Evolutionary conservation across 345 rosid genomes (phyloP).

Genomic region (Rhodomyrtus tomentosa): DNA sequence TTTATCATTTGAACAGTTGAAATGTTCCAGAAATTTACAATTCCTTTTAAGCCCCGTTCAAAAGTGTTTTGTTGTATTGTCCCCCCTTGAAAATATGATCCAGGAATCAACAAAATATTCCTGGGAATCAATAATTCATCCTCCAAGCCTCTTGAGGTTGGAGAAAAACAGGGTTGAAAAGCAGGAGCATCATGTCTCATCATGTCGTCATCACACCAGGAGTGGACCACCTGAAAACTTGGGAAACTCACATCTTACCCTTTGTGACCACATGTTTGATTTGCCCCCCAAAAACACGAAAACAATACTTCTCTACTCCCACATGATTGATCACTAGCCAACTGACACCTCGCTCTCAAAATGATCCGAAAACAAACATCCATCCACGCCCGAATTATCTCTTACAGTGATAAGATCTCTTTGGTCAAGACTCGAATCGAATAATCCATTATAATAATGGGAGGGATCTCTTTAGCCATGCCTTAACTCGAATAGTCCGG

Average conservation of each 20-base stretch:
- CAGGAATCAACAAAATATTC: not conserved
- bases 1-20: accelerated
- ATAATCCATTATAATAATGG: not conserved
- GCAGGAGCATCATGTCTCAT: not conserved
- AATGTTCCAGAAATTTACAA: not conserved
- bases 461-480: not conserved
- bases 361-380: not conserved
- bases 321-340: not conserved
- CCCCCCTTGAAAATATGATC: not conserved
- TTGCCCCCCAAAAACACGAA: not conserved
- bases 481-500: not conserved
- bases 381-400: not conserved
- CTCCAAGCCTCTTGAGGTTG: not conserved
- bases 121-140: not conserved
- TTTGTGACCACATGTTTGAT: not conserved
- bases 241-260: not conserved
- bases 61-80: not conserved
- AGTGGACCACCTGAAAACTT: not conserved
- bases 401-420: not conserved
- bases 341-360: not conserved
- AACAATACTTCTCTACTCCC: not conserved
- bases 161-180: not conserved
- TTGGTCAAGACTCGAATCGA: not conserved
- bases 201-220: not conserved
- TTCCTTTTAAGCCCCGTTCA: not conserved